Conservation (phyloP, 2,329 filamentous ascomycete species). For the Sclerotiophoma versabilis region DNA sequence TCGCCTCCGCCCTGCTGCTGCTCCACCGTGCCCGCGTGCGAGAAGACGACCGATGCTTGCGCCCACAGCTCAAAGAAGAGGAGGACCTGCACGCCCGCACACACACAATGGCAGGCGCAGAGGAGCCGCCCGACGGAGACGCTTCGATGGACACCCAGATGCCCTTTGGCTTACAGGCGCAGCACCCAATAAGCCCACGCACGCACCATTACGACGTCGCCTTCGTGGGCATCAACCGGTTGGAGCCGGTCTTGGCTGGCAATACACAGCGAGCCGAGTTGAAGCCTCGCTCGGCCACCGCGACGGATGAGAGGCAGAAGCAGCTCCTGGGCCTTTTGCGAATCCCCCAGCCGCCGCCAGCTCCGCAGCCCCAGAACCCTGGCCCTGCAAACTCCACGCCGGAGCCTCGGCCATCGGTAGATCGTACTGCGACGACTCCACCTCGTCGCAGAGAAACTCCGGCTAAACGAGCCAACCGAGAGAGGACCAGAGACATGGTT, state of each 20-base stretch:
- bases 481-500: not conserved
- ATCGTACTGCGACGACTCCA: not conserved
- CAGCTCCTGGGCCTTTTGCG: not conserved
- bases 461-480: not conserved
- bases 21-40: slow-evolving; percentile 21
- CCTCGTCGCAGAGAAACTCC: not conserved
- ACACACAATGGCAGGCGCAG: slow-evolving; percentile 15
- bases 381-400: not conserved
- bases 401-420: not conserved
- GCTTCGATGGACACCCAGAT: slow-evolving; percentile 25
- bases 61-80: not conserved
- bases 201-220: slow-evolving; percentile 10
- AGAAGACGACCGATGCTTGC: slow-evolving; percentile 30
- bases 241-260: slow-evolving; percentile 32
- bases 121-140: not conserved
- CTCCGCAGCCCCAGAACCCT: not conserved
- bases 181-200: slow-evolving; percentile 11
- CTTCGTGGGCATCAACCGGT: slow-evolving; percentile 20
- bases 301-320: not conserved
- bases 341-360: not conserved
- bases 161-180: slow-evolving; percentile 32
- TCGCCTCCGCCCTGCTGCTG: slow-evolving; percentile 11
- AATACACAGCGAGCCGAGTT: slow-evolving; percentile 26
- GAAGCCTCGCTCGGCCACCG: slow-evolving; percentile 2
- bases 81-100: not conserved